Percentiles rank a stretch among this genome's conserved stretches.
Evolutionary conservation across 306 rosid genomes (phyloP).

Genomic region (Castanospermum australe): DNA sequence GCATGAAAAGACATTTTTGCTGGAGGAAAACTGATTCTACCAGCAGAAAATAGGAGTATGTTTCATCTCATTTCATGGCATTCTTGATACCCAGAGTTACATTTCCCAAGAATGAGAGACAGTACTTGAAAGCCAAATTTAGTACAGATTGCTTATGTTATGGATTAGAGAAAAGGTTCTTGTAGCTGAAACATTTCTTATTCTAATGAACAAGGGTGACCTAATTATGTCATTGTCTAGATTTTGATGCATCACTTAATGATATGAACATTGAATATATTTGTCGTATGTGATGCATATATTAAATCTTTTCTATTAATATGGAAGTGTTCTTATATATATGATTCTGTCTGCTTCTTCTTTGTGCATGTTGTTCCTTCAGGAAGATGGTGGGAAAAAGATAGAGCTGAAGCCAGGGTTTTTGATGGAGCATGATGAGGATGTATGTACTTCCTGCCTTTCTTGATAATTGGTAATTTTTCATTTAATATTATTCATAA

Average conservation of each 20-base stretch:
- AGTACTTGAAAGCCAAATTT: background rate
- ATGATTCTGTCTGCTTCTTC: background rate
- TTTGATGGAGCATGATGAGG: conserved; percentile 88
- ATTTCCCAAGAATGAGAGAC: background rate
- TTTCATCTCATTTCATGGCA: background rate
- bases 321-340: background rate
- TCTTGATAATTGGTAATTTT: conserved; percentile 2
- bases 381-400: conserved; percentile 94
- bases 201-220: background rate
- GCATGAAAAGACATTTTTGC: background rate
- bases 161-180: background rate
- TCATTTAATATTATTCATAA: background rate
- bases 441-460: conserved; percentile 50
- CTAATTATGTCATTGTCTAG: background rate
- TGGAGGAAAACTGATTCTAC: background rate
- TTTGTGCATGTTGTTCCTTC: conserved; percentile 15
- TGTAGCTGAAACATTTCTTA: background rate
- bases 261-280: background rate
- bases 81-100: background rate
- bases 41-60: background rate
- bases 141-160: background rate
- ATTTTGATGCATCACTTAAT: background rate
- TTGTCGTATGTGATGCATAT: background rate
- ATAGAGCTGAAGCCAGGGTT: conserved; percentile 93
- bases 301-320: background rate